These are phyloP conservation scores for Aspergillus latus DNA, from an alignment of 2,329 filamentous ascomycete genomes.

Conservation along the genomic window DNA sequence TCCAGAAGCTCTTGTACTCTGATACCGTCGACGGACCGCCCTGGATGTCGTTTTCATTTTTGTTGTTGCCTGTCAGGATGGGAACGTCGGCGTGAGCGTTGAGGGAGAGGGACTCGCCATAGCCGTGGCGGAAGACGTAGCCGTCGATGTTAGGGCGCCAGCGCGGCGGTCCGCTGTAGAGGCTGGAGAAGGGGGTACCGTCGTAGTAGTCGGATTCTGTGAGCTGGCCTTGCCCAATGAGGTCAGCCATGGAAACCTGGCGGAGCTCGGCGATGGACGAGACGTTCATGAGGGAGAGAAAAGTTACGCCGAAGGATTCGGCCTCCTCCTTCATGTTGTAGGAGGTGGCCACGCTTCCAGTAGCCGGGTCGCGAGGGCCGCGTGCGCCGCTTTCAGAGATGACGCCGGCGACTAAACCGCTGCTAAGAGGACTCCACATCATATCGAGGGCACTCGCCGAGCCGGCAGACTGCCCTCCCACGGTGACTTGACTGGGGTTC, in stretches of 20 bases:
- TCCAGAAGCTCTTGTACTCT: constrained; percentile 19
- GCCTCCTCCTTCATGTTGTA: constrained; percentile 27
- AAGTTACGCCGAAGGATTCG: constrained; percentile 28
- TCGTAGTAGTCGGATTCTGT: constrained; percentile 23
- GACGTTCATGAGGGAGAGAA: constrained; percentile 42
- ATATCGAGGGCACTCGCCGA: constrained; percentile 29
- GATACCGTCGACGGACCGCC: constrained; percentile 14
- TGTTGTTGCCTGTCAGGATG: constrained; percentile 34
- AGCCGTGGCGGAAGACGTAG: constrained; percentile 29
- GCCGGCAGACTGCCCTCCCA: constrained; percentile 33
- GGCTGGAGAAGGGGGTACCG: constrained; percentile 26
- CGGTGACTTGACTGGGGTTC: constrained; percentile 25
- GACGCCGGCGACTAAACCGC: constrained; percentile 27
- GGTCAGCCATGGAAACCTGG: constrained; percentile 34
- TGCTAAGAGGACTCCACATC: constrained; percentile 27
- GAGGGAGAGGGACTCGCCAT: constrained; percentile 20
- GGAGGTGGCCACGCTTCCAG: constrained; percentile 27
- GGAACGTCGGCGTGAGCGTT: constrained; percentile 27
- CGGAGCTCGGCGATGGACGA: constrained; percentile 43
- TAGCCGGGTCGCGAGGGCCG: constrained; percentile 30
- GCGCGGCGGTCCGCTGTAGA: constrained; percentile 26
- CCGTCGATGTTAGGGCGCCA: constrained; percentile 32
- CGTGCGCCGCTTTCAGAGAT: constrained; percentile 37
- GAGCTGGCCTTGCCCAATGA: constrained; percentile 31
- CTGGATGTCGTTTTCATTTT: constrained; percentile 23